These are phyloP conservation scores for Ceratocystis albifundus DNA, from an alignment of 2,329 filamentous ascomycete species.

Conservation along the genomic window DNA sequence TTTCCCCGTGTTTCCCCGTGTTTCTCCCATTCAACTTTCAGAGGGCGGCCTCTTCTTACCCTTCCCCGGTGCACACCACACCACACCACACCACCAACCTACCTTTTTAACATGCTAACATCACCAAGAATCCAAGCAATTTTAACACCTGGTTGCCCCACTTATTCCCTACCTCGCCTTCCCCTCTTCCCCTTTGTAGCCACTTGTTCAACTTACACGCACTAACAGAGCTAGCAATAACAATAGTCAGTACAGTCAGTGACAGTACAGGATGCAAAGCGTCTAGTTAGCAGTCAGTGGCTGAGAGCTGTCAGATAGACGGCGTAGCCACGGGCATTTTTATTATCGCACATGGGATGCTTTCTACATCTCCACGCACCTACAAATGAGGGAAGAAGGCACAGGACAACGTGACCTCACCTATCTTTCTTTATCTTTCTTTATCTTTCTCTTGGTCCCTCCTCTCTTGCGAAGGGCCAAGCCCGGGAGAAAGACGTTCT, in stretches of 20 bases:
- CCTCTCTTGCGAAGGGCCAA: background rate
- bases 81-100: too few species aligned
- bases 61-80: background rate
- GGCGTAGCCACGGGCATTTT: background rate
- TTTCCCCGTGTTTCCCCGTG: too few species aligned
- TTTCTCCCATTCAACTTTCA: too few species aligned
- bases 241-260: too few species aligned
- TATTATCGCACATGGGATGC: background rate
- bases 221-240: background rate
- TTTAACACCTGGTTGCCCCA: constrained; percentile 7
- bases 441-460: background rate
- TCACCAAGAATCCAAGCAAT: background rate
- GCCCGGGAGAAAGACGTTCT: background rate
- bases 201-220: background rate
- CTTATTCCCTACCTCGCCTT: background rate
- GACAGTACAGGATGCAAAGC: too few species aligned
- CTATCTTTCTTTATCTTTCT: background rate
- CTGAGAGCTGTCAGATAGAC: background rate
- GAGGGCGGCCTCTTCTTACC: background rate
- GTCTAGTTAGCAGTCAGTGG: background rate
- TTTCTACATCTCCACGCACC: background rate
- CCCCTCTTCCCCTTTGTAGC: background rate
- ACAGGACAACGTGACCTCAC: background rate
- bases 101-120: background rate
- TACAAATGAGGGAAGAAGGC: too few species aligned